phyloP scores from a whole-genome alignment of 371 early-diverging fungal species.

The Mortierella sp. region DNA sequence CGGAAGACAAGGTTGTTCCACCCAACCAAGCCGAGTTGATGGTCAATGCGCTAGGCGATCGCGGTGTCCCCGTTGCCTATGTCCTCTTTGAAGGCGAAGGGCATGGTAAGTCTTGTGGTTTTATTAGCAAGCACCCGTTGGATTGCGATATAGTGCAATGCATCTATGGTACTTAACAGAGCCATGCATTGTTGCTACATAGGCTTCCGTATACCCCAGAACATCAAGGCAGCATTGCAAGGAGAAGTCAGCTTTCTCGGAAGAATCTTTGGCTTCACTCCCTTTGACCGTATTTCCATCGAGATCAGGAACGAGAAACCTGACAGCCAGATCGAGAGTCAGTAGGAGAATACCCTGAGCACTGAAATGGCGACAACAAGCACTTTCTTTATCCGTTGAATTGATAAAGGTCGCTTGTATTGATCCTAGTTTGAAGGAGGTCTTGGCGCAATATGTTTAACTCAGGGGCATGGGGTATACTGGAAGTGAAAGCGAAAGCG shows the following conservation, averaged over 20 bases:
- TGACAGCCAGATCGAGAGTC: conserved; percentile 10
- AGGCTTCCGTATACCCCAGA: conserved; percentile 51
- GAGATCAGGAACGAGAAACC: conserved; percentile 43
- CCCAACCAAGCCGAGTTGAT: conserved; percentile 80
- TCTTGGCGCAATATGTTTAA: too few relatives aligned
- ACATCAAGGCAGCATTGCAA: conserved; percentile 29
- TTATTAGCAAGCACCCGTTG: too few relatives aligned
- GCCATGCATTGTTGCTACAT: neutral
- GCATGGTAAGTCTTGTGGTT: conserved; percentile 59
- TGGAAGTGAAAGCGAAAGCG: too few relatives aligned
- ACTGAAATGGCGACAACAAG: too few relatives aligned
- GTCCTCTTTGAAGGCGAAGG: conserved; percentile 77
- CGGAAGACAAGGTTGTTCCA: conserved; percentile 82
- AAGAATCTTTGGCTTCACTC: conserved; percentile 38
- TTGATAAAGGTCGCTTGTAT: too few relatives aligned
- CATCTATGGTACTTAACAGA: too few relatives aligned
- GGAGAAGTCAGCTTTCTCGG: conserved; percentile 46
- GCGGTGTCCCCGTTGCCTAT: conserved; percentile 73
- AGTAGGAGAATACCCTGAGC: too few relatives aligned
- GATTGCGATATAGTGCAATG: too few relatives aligned
- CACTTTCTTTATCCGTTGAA: too few relatives aligned
- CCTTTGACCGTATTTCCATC: conserved; percentile 40
- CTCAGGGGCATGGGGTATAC: too few relatives aligned
- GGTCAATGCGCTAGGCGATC: conserved; percentile 71
- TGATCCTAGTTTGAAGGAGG: too few relatives aligned